Evolutionary conservation across 176 grass and related monocot species (phyloP), one percentile per base, ranked within the genome.

Genomic region (Oryza nivara): DNA sequence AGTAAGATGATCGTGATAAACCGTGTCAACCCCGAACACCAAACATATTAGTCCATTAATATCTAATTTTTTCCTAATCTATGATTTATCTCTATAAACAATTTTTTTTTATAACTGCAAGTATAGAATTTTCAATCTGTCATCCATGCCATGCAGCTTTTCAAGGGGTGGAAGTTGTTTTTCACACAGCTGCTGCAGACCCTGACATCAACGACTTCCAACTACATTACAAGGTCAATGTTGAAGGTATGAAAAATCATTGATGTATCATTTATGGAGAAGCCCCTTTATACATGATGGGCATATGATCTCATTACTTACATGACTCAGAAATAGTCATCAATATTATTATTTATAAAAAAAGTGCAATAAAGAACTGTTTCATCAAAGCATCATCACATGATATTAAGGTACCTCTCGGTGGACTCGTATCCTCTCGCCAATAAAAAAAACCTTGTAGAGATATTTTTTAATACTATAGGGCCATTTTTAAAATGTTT

Each of bases 171-270:
- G 90, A 92, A 47, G 90, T 83, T 79, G 85, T 95, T 56, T 95
- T 95, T 74, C 93, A 95, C 76, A 95, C 92, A 38, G 93, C 88
- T 78, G 67, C 90, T 65, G 85, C 88, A 0, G 86, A 92, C 69
- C 88, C 86, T 32, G 47, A 49, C 76, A 89, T 86, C 67, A 85
- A 92, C 30, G 75, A 86, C 48, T 75, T 78, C 48, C 73, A 88
- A 68, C 90, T 92, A 86, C 93, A 95, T 73, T 83, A 90, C 80
- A 84, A 80, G 26, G 88, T 95, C 66, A 95, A 95, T 48, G 86
- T 92, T 4, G 83, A 92, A 61, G 93, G 93, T 95, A n/a, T 76
- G 83, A 56, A 23, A 17, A 73, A 73, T 47, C n/a, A 15, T 47
- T 11, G 1, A 72, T 41, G 4, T 7, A 5, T 54, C 51, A 17